Base-by-base conservation (phyloP, 2,329 filamentous ascomycete species). In the Fusarium hainanense region DNA sequence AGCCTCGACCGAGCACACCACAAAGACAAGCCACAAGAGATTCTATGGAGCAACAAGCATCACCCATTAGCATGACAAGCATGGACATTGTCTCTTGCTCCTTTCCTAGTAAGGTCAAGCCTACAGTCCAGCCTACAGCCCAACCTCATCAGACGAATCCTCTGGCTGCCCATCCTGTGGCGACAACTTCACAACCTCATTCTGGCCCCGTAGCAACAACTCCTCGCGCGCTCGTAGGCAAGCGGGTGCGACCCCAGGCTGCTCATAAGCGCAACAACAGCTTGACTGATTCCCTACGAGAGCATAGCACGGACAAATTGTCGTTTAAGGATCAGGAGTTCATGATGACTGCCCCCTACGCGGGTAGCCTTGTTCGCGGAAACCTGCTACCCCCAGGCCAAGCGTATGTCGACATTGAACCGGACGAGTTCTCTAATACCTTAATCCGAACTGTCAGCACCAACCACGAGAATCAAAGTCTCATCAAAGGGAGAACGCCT, bases 281-380 rank as follows among this genome's bases (percentile, higher is more conserved):
- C 77, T 91, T 96, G 73, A 93, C 92, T 0, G 93, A 98, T 80
- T 95, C 94, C 2, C 79, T 95, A 54, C 85, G 93, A 71, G 92
- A 96, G 79, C 90, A 82, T 80, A 88, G 78, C 23, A 79, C 79
- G 8, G 86, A 88, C 47, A 86, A 83, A 63, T 76, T 84, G 6
- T 77, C 84, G 4, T 83, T 84, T 67, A 87, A 86, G 67, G 87
- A 87, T 23, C 82, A 84, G 6, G 88, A 90, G 61, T 80, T 90
- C 18, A 79, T 89, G 16, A 85, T 90, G 68, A 85, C 89, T 12
- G 83, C 90, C 23, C 89, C 91, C 14, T 91, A 93, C 74, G 90
- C 91, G 6, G 93, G 94, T 12, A 95, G 92, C 69, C 87, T 99
- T 40, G 94, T 98, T 21, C 89, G 95, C 52, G 96, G 96, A 16